A percentile compares a stretch with the other conserved stretches of the same genome.
Evolutionary conservation across 1,284 basidiomycete species (phyloP).

Genomic region (Ustilago loliicola): DNA sequence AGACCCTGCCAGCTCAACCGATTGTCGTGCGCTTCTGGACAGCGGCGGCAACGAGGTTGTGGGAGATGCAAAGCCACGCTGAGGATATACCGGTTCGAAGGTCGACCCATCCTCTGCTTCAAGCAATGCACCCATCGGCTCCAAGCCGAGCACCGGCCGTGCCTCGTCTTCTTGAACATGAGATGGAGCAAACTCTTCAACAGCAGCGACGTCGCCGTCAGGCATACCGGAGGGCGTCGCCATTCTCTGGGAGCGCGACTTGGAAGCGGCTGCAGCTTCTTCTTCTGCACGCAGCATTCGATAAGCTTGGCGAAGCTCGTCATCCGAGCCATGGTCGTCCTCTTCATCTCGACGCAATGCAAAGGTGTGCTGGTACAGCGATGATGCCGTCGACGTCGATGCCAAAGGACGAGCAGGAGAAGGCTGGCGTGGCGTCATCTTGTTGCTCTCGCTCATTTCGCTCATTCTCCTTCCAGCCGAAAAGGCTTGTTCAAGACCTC

Average conservation of each 20-base stretch:
- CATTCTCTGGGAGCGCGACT: neutral
- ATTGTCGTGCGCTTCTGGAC: conserved; percentile 29
- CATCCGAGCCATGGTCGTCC: conserved; percentile 37
- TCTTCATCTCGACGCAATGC: conserved; percentile 7
- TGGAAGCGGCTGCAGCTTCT: conserved; percentile 7
- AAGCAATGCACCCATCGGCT: conserved; percentile 18
- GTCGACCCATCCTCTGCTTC: conserved; percentile 40
- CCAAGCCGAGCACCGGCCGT: conserved; percentile 5
- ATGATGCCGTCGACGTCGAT: neutral
- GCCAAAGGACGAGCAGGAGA: neutral
- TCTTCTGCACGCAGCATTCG: conserved; percentile 29
- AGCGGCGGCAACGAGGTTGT: conserved; percentile 11
- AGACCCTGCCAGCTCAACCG: conserved; percentile 14
- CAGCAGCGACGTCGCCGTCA: neutral
- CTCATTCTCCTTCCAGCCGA: conserved; percentile 11
- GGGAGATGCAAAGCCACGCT: conserved; percentile 4
- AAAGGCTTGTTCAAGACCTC: neutral
- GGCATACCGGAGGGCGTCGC: conserved; percentile 8
- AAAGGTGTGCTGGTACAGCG: conserved; percentile 8
- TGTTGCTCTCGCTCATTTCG: conserved; percentile 12
- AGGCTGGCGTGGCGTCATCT: conserved; percentile 1
- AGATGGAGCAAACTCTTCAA: neutral
- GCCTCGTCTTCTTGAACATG: neutral
- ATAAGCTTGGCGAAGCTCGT: conserved; percentile 40
- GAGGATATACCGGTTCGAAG: conserved; percentile 27